Base-by-base conservation (phyloP, 768 basidiomycete genomes). In the Xerocomellus intermedius region DNA sequence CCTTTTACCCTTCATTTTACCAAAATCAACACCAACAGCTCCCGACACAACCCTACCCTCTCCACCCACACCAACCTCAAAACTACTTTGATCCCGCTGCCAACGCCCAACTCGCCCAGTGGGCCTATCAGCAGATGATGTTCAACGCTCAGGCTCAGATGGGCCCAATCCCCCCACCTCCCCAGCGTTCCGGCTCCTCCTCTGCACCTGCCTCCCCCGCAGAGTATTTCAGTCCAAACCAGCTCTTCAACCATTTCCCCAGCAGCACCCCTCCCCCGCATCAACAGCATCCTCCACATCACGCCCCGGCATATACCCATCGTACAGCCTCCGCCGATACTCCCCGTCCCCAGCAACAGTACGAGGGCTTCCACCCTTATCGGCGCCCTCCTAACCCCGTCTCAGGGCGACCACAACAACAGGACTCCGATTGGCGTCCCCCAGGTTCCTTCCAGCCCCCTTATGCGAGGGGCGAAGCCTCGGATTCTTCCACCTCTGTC, bases 121-220 rank as follows among this genome's bases (percentile, higher is more conserved):
- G 91, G 90, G 88, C 90, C 36, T 93, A 93, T 74, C 90, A 91
- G 72, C 90, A 92, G 65, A 91, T 92, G 90, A 85, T 93, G 84
- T 87, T 83, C 84, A 85, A 44, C 82, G 74, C 77, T n/a, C 76
- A 82, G 61, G 67, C 68, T 9, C 68, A 69, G 59, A 70, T 78
- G 64, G 78, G 78, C 30, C 63, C 59, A 26, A 52, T 67, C 42
- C 42, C 61, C 1, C 64, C 66, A 17, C 8, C 56, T 6, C 36
- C 58, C 0, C 80, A 79, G 64, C 77, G 80, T 37, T 74, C 74
- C 33, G 66, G 66, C 41, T 69, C 76, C 46, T 69, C 73, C 39
- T 68, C 71, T 56, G 72, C 72, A 33, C 68, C 75, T 46, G 69
- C 68, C 45, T 71, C 75, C 14, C 70, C 73, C 13, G 66, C 74